A percentile compares a stretch with the other conserved stretches of the same genome.
phyloP scores from a whole-genome alignment of 1,284 basidiomycete species.

The Chalciporus sp. region DNA sequence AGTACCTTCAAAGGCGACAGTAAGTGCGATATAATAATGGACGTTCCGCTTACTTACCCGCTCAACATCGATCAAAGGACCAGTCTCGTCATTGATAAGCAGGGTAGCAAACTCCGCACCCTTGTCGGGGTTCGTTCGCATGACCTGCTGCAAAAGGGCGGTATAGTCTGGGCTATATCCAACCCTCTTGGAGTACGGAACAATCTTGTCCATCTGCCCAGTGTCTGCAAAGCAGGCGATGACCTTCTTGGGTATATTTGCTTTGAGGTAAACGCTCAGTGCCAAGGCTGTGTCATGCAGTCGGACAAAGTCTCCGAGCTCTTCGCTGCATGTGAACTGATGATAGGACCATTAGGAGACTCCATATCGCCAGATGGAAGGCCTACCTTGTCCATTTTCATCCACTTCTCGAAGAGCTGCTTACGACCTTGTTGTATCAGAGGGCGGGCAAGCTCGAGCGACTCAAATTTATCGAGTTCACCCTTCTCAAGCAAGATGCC shows the following conservation, averaged over 20 bases:
- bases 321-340: slow-evolving; percentile 96
- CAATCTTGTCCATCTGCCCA: slow-evolving; percentile 98
- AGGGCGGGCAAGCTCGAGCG: slow-evolving; percentile 93
- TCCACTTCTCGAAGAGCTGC: slow-evolving; percentile 98
- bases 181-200: slow-evolving; percentile 98
- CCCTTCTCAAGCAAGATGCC: slow-evolving; percentile 98
- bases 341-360: slow-evolving; percentile 16
- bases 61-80: slow-evolving; percentile 94
- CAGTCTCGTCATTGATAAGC: slow-evolving; percentile 91
- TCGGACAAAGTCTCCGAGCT: slow-evolving; percentile 97
- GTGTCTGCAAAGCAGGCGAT: slow-evolving; percentile 99
- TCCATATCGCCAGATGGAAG: background rate
- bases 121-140: slow-evolving; percentile 96
- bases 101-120: slow-evolving; percentile 98
- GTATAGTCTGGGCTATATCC: slow-evolving; percentile 95
- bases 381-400: slow-evolving; percentile 96
- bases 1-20: background rate
- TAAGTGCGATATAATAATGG: no score
- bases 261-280: slow-evolving; percentile 97
- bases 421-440: slow-evolving; percentile 97
- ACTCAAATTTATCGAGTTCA: slow-evolving; percentile 96
- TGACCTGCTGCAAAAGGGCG: slow-evolving; percentile 92
- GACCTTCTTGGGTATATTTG: slow-evolving; percentile 99
- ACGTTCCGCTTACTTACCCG: slow-evolving; percentile 53
- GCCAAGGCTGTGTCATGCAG: slow-evolving; percentile 97